These are phyloP conservation scores for Punica granatum DNA, from an alignment of 345 rosid species.

Conservation along the genomic window DNA sequence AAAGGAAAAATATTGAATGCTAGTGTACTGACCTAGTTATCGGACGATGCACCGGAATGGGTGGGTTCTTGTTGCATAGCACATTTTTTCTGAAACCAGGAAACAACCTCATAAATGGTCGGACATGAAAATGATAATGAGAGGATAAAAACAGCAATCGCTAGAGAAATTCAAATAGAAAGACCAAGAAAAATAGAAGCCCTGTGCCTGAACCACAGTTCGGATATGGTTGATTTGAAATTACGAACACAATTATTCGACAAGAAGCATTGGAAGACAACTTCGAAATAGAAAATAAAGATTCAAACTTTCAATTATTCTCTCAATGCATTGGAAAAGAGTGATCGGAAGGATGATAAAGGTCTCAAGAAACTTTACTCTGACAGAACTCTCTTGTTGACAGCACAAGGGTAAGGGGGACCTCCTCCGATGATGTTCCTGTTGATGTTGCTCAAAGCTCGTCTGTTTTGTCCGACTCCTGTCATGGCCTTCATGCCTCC, in stretches of 20 bases:
- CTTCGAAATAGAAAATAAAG: background rate
- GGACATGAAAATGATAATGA: background rate
- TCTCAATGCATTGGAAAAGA: background rate
- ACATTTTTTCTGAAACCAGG: slow-evolving; percentile 31
- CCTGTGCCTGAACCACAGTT: background rate
- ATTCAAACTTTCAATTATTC: background rate
- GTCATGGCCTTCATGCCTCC: slow-evolving; percentile 38
- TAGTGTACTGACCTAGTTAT: slow-evolving; percentile 57
- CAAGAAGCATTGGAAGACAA: background rate
- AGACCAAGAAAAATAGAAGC: background rate
- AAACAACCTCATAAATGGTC: background rate
- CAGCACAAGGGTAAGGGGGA: slow-evolving; percentile 64
- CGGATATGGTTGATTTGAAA: background rate
- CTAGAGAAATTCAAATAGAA: background rate
- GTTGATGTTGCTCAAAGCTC: slow-evolving; percentile 67
- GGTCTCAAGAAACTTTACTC: slow-evolving; percentile 37
- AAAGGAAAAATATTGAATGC: slow-evolving; percentile 1
- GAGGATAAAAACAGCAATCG: background rate
- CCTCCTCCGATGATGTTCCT: slow-evolving; percentile 52
- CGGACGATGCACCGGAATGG: slow-evolving; percentile 64
- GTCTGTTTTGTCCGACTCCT: slow-evolving; percentile 42
- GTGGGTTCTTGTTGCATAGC: slow-evolving; percentile 38
- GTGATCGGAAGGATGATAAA: background rate
- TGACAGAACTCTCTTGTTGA: slow-evolving; percentile 49
- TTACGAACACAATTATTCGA: no score